These are phyloP conservation scores for Asterionellopsis glacialis DNA, from an alignment of 108 stramenopile species.

Conservation along the genomic window DNA sequence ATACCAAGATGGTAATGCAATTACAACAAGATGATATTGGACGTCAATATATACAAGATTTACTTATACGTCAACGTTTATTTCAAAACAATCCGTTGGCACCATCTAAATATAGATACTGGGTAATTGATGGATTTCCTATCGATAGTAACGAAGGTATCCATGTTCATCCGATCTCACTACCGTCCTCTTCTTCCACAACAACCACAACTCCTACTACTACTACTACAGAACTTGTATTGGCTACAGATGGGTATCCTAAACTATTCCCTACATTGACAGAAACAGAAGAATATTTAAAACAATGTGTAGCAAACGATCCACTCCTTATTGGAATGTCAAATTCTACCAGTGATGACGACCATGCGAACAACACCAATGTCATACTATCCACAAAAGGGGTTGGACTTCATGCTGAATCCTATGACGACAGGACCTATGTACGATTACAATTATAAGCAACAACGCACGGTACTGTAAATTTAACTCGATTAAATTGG, in stretches of 20 bases:
- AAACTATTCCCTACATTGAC: background rate
- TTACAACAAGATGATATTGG: background rate
- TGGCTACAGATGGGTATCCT: conserved; percentile 7
- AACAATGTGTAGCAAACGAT: too few species aligned
- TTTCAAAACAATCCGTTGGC: conserved; percentile 4
- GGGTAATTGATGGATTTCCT: conserved; percentile 2
- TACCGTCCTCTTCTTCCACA: too few species aligned
- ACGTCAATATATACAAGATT: background rate
- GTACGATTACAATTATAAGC: background rate
- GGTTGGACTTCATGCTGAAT: background rate
- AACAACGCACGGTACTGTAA: too few species aligned
- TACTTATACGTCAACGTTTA: background rate
- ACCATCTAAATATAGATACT: conserved; percentile 2
- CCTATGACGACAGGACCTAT: background rate
- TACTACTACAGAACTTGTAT: background rate
- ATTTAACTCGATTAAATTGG: too few species aligned
- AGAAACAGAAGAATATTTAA: background rate
- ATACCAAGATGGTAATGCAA: too few species aligned
- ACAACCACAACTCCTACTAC: background rate
- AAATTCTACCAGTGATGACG: too few species aligned
- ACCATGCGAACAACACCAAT: background rate
- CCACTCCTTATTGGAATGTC: too few species aligned
- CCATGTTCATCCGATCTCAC: background rate
- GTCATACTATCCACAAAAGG: background rate
- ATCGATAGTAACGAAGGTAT: background rate